Base-by-base conservation (phyloP, 148 eudicot species). In the Diospyros lotus region DNA sequence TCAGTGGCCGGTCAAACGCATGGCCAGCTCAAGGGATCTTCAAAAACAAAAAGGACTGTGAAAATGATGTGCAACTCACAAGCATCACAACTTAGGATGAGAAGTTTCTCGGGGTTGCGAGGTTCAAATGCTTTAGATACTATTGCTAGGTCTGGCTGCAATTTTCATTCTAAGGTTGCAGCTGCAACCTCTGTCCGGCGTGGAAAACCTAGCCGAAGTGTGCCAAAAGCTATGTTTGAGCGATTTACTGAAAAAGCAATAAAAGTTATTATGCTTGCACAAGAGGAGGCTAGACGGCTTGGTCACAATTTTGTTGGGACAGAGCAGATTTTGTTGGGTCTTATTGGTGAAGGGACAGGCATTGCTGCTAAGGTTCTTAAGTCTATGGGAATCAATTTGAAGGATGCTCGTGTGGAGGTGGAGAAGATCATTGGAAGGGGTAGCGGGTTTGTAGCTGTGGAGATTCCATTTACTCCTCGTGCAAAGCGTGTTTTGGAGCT, bases 371-470 rank as follows among this genome's bases (percentile, higher is more conserved):
- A 94, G 87, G 98, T 94, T 72, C 83, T 94, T 52, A 94, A 92
- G 78, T 94, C 98, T 44, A 94, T 90, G 98, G 97, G 98, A 69
- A 94, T 94, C 56, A 94, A 86, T 84, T 80, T 94, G 82, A 94
- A 94, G 77, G 96, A 90, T 80, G 98, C 96, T 2, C 95, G 98
- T 80, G 95, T 94, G 11, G 98, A 94, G 82, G 93, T 92, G 68
- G 97, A 94, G 88, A 94, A 94, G 80, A 92, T 94, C 40, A 92
- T 92, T 79, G 98, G 98, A 56, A 87, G 98, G 69, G 98, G 98
- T 48, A 87, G 93, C 77, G 98, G 98, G 43, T 92, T 91, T 84
- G 93, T 92, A 75, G 92, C 95, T 74, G 95, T 89, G 50, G 97
- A 92, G 83, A 92, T 94, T 68, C 97, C 97, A 12, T 92, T 94